Evolutionary conservation across 73 alveolate species (phyloP).

Genomic region (Blepharisma stoltei): DNA sequence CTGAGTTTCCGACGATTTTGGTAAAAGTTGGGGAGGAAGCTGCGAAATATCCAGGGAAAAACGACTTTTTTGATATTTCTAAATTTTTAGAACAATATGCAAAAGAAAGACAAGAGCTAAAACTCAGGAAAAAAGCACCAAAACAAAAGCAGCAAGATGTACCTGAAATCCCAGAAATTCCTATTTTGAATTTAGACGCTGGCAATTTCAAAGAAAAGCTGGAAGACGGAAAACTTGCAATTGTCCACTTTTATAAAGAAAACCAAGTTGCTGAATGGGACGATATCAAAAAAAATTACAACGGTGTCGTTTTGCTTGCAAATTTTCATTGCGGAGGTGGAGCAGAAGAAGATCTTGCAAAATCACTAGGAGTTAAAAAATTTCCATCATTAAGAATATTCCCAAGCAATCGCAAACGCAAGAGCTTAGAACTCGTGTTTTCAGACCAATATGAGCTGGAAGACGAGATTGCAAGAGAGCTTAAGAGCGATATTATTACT

Average conservation of each 20-base stretch:
- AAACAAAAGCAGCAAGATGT: not conserved
- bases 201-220: not conserved
- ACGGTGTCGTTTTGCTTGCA: conserved; percentile 1
- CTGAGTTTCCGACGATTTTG: not conserved
- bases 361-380: conserved; percentile 16
- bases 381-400: conserved; percentile 8
- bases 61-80: conserved; percentile 11
- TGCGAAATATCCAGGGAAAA: conserved; percentile 14
- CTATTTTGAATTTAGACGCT: not conserved
- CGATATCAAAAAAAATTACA: conserved; percentile 9
- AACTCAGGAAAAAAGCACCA: not conserved
- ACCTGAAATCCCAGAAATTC: conserved; percentile 4
- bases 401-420: conserved; percentile 13
- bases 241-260: conserved; percentile 25
- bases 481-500: not conserved
- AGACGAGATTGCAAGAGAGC: conserved; percentile 22
- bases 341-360: not conserved
- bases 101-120: not conserved
- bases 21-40: not conserved
- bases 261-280: conserved; percentile 20
- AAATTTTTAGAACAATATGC: conserved; percentile 10
- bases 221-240: not conserved
- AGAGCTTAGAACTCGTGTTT: not conserved
- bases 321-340: not conserved
- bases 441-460: not conserved